Base-by-base conservation (phyloP, 805 yeast species). In the Blastobotrys mokoenaii region DNA sequence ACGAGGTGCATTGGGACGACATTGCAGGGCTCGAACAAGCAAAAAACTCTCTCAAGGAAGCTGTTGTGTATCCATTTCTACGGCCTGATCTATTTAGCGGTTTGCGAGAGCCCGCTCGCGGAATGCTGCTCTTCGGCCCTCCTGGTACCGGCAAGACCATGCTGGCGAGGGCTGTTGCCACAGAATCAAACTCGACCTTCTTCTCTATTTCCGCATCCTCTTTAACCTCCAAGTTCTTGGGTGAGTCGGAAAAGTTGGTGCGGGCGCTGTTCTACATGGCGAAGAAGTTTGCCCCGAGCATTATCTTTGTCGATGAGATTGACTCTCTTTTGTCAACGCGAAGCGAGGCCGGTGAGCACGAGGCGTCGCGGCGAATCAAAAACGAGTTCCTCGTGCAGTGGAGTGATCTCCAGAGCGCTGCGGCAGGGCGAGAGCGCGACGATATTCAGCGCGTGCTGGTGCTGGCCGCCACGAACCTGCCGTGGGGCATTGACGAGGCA, bases 91-190 rank as follows among this genome's bases (percentile, higher is more conserved):
- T 90, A 46, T 93, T 90, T 61, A 76, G 78, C 48, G 97, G 97
- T 0, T 67, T 90, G 44, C 72, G 97, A 54, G 97, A 89, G 65
- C 97, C 97, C 0, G 89, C 95, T 0, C 69, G 95, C 47, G 97
- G 97, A n/a, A 87, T 93, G 95, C 70, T 90, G 16, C 66, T 90
- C 36, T 90, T 88, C 68, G 98, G 98, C 0, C 97, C 98, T 2
- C 97, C 97, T 0, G 98, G 98, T n/a, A 90, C 97, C 0, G 97
- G 97, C 46, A 90, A 93, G 60, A 89, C 97, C 1, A 89, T 90
- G 97, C 73, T 90, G 53, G 97, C 97, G 0, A 72, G 96, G 51
- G 96, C 97, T 0, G 97, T 93, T 2, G 97, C 97, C 2, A 85
- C 94, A 2, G 97, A 93, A 67, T 83, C 96, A 6, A 81, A 83